Conservation (phyloP, 306 rosid genomes). For the Prinsepia uniflora region DNA sequence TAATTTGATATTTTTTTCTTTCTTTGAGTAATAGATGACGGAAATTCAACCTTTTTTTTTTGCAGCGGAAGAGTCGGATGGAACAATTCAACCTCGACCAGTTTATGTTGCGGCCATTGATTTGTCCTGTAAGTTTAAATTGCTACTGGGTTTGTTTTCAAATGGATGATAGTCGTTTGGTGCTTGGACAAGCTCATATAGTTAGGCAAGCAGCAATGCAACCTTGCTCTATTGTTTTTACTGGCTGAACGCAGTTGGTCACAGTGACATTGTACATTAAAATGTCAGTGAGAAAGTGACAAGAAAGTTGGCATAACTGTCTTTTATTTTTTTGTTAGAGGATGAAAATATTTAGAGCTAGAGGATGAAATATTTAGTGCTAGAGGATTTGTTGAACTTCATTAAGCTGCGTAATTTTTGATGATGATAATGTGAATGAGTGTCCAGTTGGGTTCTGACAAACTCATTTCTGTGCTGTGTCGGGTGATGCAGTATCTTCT, state of each 20-base stretch:
- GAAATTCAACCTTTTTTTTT: neutral
- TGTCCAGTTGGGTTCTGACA: neutral
- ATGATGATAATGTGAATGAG: neutral
- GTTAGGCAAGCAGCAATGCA: no score
- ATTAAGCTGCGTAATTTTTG: neutral
- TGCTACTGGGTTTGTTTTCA: no score
- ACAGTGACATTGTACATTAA: neutral
- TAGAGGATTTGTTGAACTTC: neutral
- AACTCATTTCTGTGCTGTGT: neutral
- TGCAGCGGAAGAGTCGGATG: conserved; percentile 54
- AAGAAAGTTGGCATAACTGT: neutral
- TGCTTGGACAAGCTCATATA: no score
- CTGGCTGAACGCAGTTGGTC: neutral
- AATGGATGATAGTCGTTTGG: neutral
- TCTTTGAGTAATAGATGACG: no score
- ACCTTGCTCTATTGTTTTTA: neutral
- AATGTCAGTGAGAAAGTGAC: neutral
- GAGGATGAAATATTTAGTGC: neutral
- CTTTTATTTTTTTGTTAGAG: neutral
- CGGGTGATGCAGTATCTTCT: neutral
- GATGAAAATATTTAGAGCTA: neutral
- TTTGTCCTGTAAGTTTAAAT: conserved; percentile 64
- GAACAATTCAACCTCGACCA: conserved; percentile 65
- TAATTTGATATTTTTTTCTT: neutral
- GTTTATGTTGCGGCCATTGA: conserved; percentile 98